Base-by-base conservation (phyloP, 23 red algal species). In the Gracilaria gracilis region DNA sequence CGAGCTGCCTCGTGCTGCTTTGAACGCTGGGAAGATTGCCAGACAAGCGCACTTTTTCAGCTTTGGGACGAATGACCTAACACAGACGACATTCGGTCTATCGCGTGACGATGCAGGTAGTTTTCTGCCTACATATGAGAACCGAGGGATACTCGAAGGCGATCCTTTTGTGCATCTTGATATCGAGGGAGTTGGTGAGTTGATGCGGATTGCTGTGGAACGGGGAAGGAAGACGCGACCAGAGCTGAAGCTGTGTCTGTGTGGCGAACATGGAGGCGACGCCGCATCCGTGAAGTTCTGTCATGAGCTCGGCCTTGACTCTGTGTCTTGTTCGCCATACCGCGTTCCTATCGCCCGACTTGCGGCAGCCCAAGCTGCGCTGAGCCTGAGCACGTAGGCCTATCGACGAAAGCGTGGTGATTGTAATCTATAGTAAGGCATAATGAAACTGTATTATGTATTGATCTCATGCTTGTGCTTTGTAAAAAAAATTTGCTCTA, bases 31-130 rank as follows among this genome's bases (percentile, higher is more conserved):
- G 21, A 75, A 79, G 65, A 91, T 91, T 80, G 88, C 88, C n/a
- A 50, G 48, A 24, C 62, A 84, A 38, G 88, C 88, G 15, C 42
- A 66, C 23, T 91, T 91, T 74, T 91, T 91, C 74, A 83, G 79
- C 53, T 91, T 91, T 39, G 88, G 88, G 29, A 91, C 88, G 31
- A 91, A 91, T 49, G 88, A 91, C 25, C 57, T 91, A 31, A 91
- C 88, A 42, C 88, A 91, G 75, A 91, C 70, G 8, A 83, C 88
- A 2, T 81, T 91, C 25, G 88, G 88, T 58, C 48, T 91, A 29
- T 83, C 79, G 25, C 72, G 88, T 75, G 88, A 91, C 38, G 88
- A 91, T 91, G 88, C 88, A 39, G 88, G 88, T 1, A 81, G 74
- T 38, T 79, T 91, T 42, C 33, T 91, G 20, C 75, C 78, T 9